Evolutionary conservation across 148 eudicot genomes (phyloP).

Genomic region (Amaranthus palmeri): DNA sequence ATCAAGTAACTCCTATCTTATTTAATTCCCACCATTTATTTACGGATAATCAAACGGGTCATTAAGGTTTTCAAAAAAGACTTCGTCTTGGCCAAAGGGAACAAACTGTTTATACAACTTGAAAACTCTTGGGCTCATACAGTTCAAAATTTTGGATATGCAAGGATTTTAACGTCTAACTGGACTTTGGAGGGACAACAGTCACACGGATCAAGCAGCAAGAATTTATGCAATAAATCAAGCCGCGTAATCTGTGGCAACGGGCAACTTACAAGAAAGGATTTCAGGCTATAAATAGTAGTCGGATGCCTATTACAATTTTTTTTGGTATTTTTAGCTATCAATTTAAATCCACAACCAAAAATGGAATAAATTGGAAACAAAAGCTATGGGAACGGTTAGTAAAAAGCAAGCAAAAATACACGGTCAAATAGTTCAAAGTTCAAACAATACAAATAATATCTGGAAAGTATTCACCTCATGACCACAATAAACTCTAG

Average conservation of each 20-base stretch:
- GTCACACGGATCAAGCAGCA: background rate
- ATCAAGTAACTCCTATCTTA: too few relatives aligned
- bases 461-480: constrained; percentile 48
- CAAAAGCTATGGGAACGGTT: background rate
- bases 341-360: background rate
- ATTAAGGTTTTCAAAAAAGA: background rate
- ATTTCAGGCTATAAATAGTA: background rate
- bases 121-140: background rate
- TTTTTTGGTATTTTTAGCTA: background rate
- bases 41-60: too few relatives aligned
- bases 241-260: background rate
- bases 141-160: background rate
- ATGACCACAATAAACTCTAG: constrained; percentile 89
- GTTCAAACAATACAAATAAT: background rate
- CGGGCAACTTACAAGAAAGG: background rate
- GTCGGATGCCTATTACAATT: background rate
- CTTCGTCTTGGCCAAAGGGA: background rate
- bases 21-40: too few relatives aligned
- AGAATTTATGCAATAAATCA: background rate
- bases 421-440: background rate
- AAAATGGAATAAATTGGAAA: background rate
- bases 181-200: background rate
- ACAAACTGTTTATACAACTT: background rate
- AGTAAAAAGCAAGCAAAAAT: background rate
- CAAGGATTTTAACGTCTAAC: background rate